Percentiles rank a stretch among this genome's conserved stretches.
Evolutionary conservation across 306 rosid genomes (phyloP).

Genomic region (Clitoria ternatea): DNA sequence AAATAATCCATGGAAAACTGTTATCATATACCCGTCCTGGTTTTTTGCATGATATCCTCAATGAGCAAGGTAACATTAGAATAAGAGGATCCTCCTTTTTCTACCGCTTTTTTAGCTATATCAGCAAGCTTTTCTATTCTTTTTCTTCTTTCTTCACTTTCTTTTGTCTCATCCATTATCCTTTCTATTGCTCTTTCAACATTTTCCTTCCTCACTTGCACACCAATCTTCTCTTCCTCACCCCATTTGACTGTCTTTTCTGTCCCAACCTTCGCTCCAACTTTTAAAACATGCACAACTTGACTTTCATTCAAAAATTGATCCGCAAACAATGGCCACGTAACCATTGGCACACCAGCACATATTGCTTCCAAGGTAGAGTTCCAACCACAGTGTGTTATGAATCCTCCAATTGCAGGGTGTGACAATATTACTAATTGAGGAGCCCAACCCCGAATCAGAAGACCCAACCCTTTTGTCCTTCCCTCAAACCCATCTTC

Average conservation of each 20-base stretch:
- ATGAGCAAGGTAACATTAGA: constrained; percentile 13
- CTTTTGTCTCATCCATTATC: constrained; percentile 42
- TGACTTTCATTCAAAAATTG: constrained; percentile 54
- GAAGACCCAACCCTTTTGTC: constrained; percentile 33
- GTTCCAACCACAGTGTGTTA: constrained; percentile 76
- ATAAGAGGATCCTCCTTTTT: constrained; percentile 53
- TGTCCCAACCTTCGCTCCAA: constrained; percentile 52
- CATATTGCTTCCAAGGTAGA: constrained; percentile 50
- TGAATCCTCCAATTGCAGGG: constrained; percentile 45
- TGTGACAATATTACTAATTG: constrained; percentile 49
- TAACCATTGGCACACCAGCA: constrained; percentile 55
- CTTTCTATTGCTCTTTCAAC: constrained; percentile 38
- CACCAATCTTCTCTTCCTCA: constrained; percentile 38
- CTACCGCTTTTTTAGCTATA: constrained; percentile 37
- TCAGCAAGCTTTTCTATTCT: constrained; percentile 35
- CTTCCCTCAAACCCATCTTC: constrained; percentile 49
- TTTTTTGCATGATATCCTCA: constrained; percentile 3
- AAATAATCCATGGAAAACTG: neutral
- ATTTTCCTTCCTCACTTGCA: constrained; percentile 35
- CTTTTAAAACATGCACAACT: constrained; percentile 39
- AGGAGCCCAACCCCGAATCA: constrained; percentile 68
- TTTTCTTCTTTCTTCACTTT: constrained; percentile 38
- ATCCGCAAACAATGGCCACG: constrained; percentile 60
- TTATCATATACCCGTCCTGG: neutral
- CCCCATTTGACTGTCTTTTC: constrained; percentile 41